Evolutionary conservation across 2,329 filamentous ascomycete species (phyloP), one percentile per base, ranked within the genome.

Genomic region (Aspergillus ochraceoroseus): DNA sequence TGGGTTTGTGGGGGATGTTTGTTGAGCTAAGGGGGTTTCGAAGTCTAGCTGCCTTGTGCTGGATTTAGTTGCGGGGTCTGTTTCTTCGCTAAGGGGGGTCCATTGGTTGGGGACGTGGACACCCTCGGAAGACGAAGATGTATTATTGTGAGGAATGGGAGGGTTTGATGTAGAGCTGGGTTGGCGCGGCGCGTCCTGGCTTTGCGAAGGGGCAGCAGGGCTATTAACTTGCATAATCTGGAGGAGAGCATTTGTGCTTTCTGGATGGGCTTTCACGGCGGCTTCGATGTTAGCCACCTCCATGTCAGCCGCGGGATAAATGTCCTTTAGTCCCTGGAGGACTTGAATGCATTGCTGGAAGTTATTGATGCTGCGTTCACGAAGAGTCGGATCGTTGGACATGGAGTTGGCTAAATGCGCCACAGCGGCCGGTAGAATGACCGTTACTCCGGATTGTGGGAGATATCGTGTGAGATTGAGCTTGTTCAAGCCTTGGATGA

Each of bases 361-460:
- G 14, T 87, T 85, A 42, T 80, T 75, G 22, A 86, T 76, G 28
- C 84, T 86, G 31, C 75, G 72, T 31, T 84, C 75, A 7, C 85
- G 79, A 2, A 82, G 80, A 29, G 80, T 75, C 8, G 80, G 78
- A 22, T 83, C 77, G 1, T 80, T 79, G 17, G 84, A 85, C 65
- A 87, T 90, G 71, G 92, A 86, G 58, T 94, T 87, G 5, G 90
- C 74, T 18, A 94, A 74, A 56, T 94, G 87, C 31, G 90, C 89
- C 47, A 94, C 90, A 67, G 92, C 88, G 14, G 87, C 87, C 0
- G 87, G 87, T 4, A 92, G 74, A 9, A 94, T 80, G 19, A 90
- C 85, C 0, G 87, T 94, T 11, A 94, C 86, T 20, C 86, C 87
- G 0, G 86, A 88, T 0, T 87, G 90, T 1, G 87, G 87, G 1